phyloP scores from a whole-genome alignment of 192 early-diverging fungal species.

The Podila clonocystis region DNA sequence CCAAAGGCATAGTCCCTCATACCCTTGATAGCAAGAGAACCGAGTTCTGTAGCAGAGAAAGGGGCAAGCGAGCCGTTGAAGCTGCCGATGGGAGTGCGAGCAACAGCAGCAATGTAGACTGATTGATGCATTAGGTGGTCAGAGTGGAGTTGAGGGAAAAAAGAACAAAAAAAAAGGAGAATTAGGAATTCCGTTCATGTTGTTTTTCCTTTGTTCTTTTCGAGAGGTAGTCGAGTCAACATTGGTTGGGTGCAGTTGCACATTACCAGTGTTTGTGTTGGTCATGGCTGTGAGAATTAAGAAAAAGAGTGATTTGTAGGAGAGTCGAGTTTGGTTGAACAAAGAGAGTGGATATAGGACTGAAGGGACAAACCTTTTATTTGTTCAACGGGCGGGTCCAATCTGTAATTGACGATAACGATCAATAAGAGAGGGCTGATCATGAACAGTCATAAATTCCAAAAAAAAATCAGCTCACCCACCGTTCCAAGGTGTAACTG shows the following conservation, averaged over 20 bases:
- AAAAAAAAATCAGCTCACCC: no score
- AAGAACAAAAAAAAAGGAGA: not conserved
- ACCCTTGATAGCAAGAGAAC: slow-evolving; percentile 89
- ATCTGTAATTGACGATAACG: no score
- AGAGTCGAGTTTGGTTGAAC: not conserved
- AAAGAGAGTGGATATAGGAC: not conserved
- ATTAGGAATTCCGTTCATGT: not conserved
- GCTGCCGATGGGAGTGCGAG: slow-evolving; percentile 91
- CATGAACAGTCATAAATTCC: no score
- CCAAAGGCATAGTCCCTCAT: not conserved
- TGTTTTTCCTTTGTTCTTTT: not conserved
- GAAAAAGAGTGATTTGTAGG: not conserved
- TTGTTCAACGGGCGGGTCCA: not conserved
- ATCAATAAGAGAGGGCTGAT: no score
- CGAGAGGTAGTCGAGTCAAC: not conserved
- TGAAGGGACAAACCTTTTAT: slow-evolving; percentile 6
- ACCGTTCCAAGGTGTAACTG: no score
- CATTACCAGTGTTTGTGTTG: slow-evolving; percentile 23
- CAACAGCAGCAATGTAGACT: slow-evolving; percentile 93
- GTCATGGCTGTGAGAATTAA: slow-evolving; percentile 12
- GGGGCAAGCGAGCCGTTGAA: slow-evolving; percentile 91
- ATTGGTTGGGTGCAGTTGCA: not conserved
- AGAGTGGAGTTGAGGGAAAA: not conserved
- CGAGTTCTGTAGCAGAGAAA: slow-evolving; percentile 85
- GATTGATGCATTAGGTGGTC: slow-evolving; percentile 19